These are phyloP conservation scores for Pythium dissimile DNA, from an alignment of 352 stramenopile species.

Conservation along the genomic window DNA sequence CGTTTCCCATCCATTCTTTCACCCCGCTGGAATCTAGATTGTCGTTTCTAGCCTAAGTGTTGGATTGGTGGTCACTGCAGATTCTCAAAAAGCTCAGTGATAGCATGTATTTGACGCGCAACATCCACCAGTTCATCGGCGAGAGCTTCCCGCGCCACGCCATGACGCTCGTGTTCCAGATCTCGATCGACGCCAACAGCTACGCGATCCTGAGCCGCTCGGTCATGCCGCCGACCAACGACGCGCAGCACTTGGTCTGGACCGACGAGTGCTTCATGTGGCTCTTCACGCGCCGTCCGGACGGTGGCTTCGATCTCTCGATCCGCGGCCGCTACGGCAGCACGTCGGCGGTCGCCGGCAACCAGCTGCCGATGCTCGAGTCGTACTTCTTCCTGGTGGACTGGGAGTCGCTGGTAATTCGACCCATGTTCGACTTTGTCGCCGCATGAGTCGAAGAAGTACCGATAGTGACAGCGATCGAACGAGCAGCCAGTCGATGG, in stretches of 20 bases:
- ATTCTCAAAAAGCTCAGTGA: conserved; percentile 84
- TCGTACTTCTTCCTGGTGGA: conserved; percentile 84
- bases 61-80: conserved; percentile 17
- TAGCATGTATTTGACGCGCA: conserved; percentile 82
- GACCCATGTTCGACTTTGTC: conserved; percentile 72
- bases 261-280: conserved; percentile 87
- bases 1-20: conserved; percentile 17
- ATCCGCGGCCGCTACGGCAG: conserved; percentile 79
- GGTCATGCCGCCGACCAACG: conserved; percentile 70
- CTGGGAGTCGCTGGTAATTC: conserved; percentile 82
- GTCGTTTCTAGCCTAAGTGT: not conserved
- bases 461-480: not conserved
- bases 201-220: conserved; percentile 84
- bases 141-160: conserved; percentile 83
- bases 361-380: conserved; percentile 81
- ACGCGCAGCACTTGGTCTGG: conserved; percentile 85
- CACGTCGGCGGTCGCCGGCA: conserved; percentile 76
- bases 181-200: conserved; percentile 80
- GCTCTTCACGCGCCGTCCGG: conserved; percentile 58
- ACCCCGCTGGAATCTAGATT: not conserved
- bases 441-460: not conserved
- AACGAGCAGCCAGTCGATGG: not conserved
- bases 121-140: conserved; percentile 87
- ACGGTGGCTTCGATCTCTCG: conserved; percentile 69
- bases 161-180: conserved; percentile 77